phyloP scores from a whole-genome alignment of 2,329 filamentous ascomycete species.

The Cladosporium austrohemisphaericum region DNA sequence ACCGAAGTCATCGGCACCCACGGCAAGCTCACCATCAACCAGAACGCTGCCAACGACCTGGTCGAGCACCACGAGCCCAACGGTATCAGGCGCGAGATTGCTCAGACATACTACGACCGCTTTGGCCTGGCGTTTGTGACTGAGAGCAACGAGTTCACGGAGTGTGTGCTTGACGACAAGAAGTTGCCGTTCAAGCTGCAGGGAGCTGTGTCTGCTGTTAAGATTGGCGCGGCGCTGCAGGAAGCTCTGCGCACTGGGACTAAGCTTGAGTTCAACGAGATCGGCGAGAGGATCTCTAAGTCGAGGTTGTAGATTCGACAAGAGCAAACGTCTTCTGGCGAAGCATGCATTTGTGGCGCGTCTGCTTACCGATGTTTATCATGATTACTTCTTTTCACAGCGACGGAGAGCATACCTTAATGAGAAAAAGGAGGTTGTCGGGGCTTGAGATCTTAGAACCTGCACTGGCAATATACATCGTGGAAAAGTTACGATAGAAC shows the following conservation, averaged over 20 bases:
- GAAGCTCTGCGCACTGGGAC: slow-evolving; percentile 53
- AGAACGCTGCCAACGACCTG: slow-evolving; percentile 29
- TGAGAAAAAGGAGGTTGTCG: too few species aligned
- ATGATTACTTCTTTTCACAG: too few species aligned
- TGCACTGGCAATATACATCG: too few species aligned
- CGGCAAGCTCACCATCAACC: slow-evolving; percentile 37
- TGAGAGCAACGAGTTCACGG: slow-evolving; percentile 40
- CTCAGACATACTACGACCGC: slow-evolving; percentile 38
- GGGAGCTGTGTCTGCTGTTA: slow-evolving; percentile 34
- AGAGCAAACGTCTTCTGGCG: too few species aligned
- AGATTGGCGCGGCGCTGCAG: slow-evolving; percentile 50
- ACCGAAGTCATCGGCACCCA: slow-evolving; percentile 43
- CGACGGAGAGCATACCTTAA: too few species aligned
- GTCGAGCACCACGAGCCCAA: slow-evolving; percentile 33
- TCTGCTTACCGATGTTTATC: too few species aligned
- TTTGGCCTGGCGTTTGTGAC: slow-evolving; percentile 40
- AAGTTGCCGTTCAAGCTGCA: slow-evolving; percentile 36
- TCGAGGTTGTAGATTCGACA: not conserved
- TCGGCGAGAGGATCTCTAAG: slow-evolving; percentile 19
- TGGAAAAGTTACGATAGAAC: too few species aligned
- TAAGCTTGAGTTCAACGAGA: slow-evolving; percentile 48
- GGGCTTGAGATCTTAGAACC: too few species aligned
- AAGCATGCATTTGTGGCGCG: too few species aligned
- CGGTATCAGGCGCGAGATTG: slow-evolving; percentile 38
- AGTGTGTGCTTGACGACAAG: slow-evolving; percentile 35